Percentiles rank a stretch among this genome's conserved stretches.
These are phyloP conservation scores for Capronia americana DNA, from an alignment of 2,329 filamentous ascomycete genomes.

Conservation along the genomic window DNA sequence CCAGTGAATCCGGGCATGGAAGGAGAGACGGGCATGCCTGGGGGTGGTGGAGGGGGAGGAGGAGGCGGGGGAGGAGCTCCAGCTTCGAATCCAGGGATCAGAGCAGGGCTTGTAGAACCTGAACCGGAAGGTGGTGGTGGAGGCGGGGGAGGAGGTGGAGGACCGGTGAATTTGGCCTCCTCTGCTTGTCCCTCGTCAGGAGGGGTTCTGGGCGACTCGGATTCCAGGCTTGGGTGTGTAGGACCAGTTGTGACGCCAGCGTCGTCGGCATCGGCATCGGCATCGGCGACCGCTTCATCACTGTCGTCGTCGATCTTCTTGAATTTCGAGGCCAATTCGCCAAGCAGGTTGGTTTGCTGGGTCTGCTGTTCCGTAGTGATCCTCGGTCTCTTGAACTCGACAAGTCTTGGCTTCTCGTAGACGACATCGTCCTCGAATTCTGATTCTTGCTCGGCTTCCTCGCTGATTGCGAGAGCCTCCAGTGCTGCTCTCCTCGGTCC, in stretches of 20 bases:
- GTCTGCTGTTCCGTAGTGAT: slow-evolving; percentile 67
- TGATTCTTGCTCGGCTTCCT: slow-evolving; percentile 59
- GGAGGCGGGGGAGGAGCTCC: slow-evolving; percentile 59
- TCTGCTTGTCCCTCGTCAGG: slow-evolving; percentile 66
- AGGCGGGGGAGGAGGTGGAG: slow-evolving; percentile 48
- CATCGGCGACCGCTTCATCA: slow-evolving; percentile 47
- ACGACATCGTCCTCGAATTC: slow-evolving; percentile 67
- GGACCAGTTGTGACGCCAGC: slow-evolving; percentile 73
- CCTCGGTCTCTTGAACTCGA: slow-evolving; percentile 78
- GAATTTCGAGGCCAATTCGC: slow-evolving; percentile 77
- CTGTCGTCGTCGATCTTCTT: slow-evolving; percentile 76
- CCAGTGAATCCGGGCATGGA: slow-evolving; percentile 51
- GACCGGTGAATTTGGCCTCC: slow-evolving; percentile 57
- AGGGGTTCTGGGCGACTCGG: slow-evolving; percentile 71
- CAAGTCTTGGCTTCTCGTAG: slow-evolving; percentile 78
- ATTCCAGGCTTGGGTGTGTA: slow-evolving; percentile 76
- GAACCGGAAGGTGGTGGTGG: slow-evolving; percentile 41
- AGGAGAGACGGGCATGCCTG: slow-evolving; percentile 55
- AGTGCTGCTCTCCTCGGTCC: slow-evolving; percentile 48
- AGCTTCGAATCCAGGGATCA: slow-evolving; percentile 49
- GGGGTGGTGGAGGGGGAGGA: slow-evolving; percentile 56
- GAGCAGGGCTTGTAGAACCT: slow-evolving; percentile 21
- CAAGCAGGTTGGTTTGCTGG: slow-evolving; percentile 70
- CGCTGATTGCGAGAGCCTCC: slow-evolving; percentile 46
- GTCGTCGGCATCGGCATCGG: slow-evolving; percentile 19